A percentile compares a stretch with the other conserved stretches of the same genome.
These are phyloP conservation scores for Tricharina praecox DNA, from an alignment of 495 filamentous ascomycete genomes.

Conservation along the genomic window DNA sequence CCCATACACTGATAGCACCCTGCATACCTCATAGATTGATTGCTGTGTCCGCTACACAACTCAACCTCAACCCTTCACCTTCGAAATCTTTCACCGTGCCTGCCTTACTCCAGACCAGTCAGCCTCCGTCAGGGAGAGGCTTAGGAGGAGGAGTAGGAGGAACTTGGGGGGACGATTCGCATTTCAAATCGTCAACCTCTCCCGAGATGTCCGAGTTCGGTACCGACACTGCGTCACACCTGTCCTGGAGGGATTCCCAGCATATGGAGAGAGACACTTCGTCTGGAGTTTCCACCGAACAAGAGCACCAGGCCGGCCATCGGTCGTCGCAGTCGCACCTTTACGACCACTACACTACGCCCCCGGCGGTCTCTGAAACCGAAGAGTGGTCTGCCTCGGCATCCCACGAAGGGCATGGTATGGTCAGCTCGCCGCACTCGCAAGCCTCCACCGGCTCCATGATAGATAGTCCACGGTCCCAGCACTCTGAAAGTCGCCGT, in stretches of 20 bases:
- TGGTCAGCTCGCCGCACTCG: slow-evolving; percentile 23
- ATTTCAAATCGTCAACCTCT: slow-evolving; percentile 21
- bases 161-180: slow-evolving; percentile 20
- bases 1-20: neutral
- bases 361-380: slow-evolving; percentile 17
- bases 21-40: slow-evolving; percentile 4
- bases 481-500: slow-evolving; percentile 22
- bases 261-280: slow-evolving; percentile 24
- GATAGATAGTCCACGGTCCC: slow-evolving; percentile 25
- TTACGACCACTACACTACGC: slow-evolving; percentile 22
- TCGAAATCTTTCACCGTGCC: slow-evolving; percentile 19
- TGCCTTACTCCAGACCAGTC: slow-evolving; percentile 22
- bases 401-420: slow-evolving; percentile 20
- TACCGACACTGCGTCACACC: slow-evolving; percentile 19
- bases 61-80: neutral
- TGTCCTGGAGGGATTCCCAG: slow-evolving; percentile 24
- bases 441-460: slow-evolving; percentile 20
- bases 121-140: slow-evolving; percentile 20
- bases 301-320: slow-evolving; percentile 20
- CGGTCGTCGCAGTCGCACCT: slow-evolving; percentile 19
- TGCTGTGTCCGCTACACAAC: neutral
- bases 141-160: too few species aligned
- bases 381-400: slow-evolving; percentile 24
- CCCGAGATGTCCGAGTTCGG: slow-evolving; percentile 25
- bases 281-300: slow-evolving; percentile 20